These are phyloP conservation scores for Tolypocladium tundrense DNA, from an alignment of 2,329 filamentous ascomycete species.

Conservation along the genomic window DNA sequence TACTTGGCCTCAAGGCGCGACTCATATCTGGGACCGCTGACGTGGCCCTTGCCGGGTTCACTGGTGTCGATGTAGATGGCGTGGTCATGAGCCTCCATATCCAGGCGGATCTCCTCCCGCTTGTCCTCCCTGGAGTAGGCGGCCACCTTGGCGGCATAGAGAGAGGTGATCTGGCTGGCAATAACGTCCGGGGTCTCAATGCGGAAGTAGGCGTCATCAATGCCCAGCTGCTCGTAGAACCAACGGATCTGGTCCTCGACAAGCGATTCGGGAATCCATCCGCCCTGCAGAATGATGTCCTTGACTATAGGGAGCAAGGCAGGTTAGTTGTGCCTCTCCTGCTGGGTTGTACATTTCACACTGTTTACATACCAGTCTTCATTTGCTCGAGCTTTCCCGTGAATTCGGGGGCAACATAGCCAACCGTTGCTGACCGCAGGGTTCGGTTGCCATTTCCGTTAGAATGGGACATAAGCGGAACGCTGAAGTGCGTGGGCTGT, in stretches of 20 bases:
- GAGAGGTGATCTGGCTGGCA: slow-evolving; percentile 85
- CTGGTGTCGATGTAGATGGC: slow-evolving; percentile 99
- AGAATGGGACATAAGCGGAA: slow-evolving; percentile 45
- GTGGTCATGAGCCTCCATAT: slow-evolving; percentile 91
- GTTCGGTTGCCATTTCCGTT: slow-evolving; percentile 58
- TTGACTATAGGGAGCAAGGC: slow-evolving; percentile 48
- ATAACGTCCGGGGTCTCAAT: slow-evolving; percentile 81
- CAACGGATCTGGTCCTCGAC: slow-evolving; percentile 80
- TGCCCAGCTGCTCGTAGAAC: slow-evolving; percentile 97
- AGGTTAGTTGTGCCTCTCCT: not conserved
- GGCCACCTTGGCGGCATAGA: slow-evolving; percentile 94
- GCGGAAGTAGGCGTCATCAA: slow-evolving; percentile 97
- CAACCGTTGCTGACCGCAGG: slow-evolving; percentile 79
- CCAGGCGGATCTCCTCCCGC: slow-evolving; percentile 83
- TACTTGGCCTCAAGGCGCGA: slow-evolving; percentile 92
- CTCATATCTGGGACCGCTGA: slow-evolving; percentile 83
- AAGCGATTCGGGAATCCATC: slow-evolving; percentile 77
- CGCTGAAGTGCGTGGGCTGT: slow-evolving; percentile 74
- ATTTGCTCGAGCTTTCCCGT: slow-evolving; percentile 89
- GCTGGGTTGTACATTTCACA: not conserved
- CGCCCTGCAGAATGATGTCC: slow-evolving; percentile 65
- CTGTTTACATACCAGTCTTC: slow-evolving; percentile 50
- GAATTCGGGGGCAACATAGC: slow-evolving; percentile 91
- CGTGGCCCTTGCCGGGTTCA: slow-evolving; percentile 68
- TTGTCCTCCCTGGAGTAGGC: slow-evolving; percentile 90